phyloP scores from a whole-genome alignment of 2,329 filamentous ascomycete genomes.

The Shiraia sp. region DNA sequence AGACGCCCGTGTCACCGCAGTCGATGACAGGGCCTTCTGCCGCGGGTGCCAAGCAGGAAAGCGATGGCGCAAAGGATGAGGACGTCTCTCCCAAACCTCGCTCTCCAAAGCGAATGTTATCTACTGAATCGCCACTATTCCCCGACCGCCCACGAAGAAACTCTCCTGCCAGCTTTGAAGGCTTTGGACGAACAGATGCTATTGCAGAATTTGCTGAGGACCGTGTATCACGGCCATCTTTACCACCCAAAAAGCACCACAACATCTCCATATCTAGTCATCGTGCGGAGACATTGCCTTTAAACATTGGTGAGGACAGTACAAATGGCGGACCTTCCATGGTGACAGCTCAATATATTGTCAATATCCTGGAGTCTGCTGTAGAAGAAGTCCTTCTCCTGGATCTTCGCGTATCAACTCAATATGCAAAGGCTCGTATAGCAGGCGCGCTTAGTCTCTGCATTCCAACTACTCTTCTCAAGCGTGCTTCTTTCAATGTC shows the following conservation, averaged over 20 bases:
- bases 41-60: constrained; percentile 11
- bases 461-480: constrained; percentile 91
- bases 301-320: constrained; percentile 26
- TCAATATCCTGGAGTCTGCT: constrained; percentile 53
- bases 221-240: constrained; percentile 33
- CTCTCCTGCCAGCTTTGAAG: constrained; percentile 53
- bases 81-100: constrained; percentile 33
- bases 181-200: constrained; percentile 38
- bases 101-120: constrained; percentile 56
- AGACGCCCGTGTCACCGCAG: constrained; percentile 43
- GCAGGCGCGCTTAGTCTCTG: constrained; percentile 86
- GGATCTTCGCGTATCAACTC: constrained; percentile 84
- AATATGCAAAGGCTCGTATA: constrained; percentile 76
- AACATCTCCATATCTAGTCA: constrained; percentile 26
- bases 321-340: constrained; percentile 44
- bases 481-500: constrained; percentile 86
- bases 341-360: constrained; percentile 53
- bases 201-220: constrained; percentile 42
- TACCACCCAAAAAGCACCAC: constrained; percentile 28
- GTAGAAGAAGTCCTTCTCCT: constrained; percentile 68
- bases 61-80: constrained; percentile 17
- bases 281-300: constrained; percentile 54
- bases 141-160: constrained; percentile 50
- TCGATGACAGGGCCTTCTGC: constrained; percentile 25
- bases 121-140: constrained; percentile 48